These are phyloP conservation scores for Spencermartinsiella europaea DNA, from an alignment of 805 yeast species.

Conservation along the genomic window DNA sequence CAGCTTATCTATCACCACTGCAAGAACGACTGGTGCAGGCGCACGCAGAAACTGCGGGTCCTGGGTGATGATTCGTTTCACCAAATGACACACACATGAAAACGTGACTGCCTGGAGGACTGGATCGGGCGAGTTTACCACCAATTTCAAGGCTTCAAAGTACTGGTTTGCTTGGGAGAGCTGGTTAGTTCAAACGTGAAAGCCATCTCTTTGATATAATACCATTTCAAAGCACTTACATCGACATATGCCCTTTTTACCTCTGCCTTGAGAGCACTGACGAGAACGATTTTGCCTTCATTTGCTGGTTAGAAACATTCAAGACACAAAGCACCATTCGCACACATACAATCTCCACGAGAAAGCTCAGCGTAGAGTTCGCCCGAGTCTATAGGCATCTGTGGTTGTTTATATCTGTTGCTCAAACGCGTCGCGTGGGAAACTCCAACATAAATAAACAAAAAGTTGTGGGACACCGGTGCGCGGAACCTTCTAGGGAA, in stretches of 20 bases:
- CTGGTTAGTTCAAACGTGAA: constrained; percentile 1
- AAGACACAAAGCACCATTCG: background rate
- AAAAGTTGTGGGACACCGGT: no score
- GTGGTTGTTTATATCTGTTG: background rate
- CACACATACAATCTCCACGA: constrained; percentile 9
- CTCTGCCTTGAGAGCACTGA: constrained; percentile 20
- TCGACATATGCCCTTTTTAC: constrained; percentile 20
- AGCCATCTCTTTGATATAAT: background rate
- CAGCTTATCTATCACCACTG: constrained; percentile 30
- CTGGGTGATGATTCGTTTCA: constrained; percentile 40
- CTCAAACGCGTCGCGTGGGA: no score
- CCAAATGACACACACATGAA: constrained; percentile 41
- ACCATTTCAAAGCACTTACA: constrained; percentile 15
- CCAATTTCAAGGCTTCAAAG: constrained; percentile 25
- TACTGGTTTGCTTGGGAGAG: constrained; percentile 15
- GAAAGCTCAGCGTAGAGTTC: constrained; percentile 16
- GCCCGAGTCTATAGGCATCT: constrained; percentile 15
- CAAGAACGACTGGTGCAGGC: constrained; percentile 31
- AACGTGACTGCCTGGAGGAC: constrained; percentile 31
- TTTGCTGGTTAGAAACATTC: constrained; percentile 10
- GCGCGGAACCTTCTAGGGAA: no score
- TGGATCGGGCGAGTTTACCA: constrained; percentile 13
- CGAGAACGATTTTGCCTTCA: constrained; percentile 16
- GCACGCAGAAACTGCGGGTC: constrained; percentile 31
- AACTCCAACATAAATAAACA: no score